Percentiles rank a stretch among this genome's conserved stretches.
Conservation (phyloP, 2,329 filamentous ascomycete genomes). For the Exophiala sideris region DNA sequence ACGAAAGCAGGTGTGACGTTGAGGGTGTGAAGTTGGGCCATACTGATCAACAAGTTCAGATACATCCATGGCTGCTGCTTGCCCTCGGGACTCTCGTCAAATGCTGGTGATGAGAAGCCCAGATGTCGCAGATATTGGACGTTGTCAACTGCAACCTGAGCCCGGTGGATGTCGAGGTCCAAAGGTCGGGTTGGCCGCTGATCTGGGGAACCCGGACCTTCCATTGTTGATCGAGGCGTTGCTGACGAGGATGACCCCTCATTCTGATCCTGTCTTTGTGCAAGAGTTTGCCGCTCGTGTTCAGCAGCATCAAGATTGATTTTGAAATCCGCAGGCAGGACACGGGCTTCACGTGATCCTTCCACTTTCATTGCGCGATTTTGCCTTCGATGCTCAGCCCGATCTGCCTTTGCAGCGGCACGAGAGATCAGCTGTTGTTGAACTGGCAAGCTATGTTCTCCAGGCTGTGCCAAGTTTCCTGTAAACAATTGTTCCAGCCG, state of each 20-base stretch:
- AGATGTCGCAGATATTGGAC: conserved; percentile 51
- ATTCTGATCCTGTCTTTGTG: background rate
- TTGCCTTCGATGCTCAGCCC: conserved; percentile 25
- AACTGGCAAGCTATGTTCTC: conserved; percentile 48
- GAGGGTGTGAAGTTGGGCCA: conserved; percentile 81
- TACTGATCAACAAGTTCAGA: conserved; percentile 65
- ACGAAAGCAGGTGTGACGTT: conserved; percentile 79
- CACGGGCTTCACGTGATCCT: conserved; percentile 42
- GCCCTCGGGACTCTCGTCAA: background rate
- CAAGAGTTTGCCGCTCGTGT: background rate
- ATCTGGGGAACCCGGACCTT: conserved; percentile 48
- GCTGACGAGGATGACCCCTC: conserved; percentile 1
- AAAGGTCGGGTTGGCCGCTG: conserved; percentile 73
- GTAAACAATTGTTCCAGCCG: conserved; percentile 79
- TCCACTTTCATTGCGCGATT: conserved; percentile 28
- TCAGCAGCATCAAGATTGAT: conserved; percentile 19
- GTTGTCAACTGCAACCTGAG: conserved; percentile 71
- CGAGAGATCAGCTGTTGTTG: conserved; percentile 58
- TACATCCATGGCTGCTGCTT: conserved; percentile 27
- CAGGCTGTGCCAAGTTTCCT: conserved; percentile 55
- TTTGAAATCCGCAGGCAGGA: conserved; percentile 34
- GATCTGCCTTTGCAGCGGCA: conserved; percentile 45
- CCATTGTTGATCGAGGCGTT: conserved; percentile 2
- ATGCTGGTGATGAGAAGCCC: conserved; percentile 24
- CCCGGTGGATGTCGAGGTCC: conserved; percentile 75